Conservation (phyloP, 768 basidiomycete species). For the Atractiella rhizophila region DNA sequence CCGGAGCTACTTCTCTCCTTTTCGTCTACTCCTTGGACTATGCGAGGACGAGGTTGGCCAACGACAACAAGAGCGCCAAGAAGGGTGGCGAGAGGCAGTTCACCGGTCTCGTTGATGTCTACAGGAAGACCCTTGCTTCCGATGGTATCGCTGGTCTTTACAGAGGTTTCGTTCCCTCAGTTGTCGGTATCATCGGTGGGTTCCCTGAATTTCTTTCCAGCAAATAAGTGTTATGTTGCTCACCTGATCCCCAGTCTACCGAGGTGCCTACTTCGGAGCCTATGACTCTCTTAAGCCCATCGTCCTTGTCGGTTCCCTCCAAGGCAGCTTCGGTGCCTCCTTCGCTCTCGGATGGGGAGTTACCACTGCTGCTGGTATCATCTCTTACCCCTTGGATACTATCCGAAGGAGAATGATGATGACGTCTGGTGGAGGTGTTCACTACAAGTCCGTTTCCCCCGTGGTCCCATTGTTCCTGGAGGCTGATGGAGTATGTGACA, state of each 20-base stretch:
- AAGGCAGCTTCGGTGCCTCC: constrained; percentile 76
- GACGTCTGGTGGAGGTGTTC: constrained; percentile 58
- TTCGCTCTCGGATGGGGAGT: constrained; percentile 97
- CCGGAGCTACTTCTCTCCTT: constrained; percentile 91
- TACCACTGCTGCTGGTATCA: constrained; percentile 96
- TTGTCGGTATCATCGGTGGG: constrained; percentile 78
- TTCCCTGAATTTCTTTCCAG: neutral
- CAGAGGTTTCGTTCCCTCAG: constrained; percentile 97
- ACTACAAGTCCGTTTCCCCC: neutral
- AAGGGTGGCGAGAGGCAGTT: constrained; percentile 73
- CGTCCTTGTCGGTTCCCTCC: constrained; percentile 76
- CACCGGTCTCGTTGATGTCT: constrained; percentile 72
- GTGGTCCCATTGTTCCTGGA: neutral
- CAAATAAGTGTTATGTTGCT: neutral
- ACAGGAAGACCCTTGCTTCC: constrained; percentile 74
- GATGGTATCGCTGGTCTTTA: constrained; percentile 98
- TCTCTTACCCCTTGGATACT: constrained; percentile 36
- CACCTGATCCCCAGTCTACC: neutral
- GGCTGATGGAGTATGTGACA: constrained; percentile 51
- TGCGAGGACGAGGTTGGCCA: constrained; percentile 96
- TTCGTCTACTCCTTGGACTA: constrained; percentile 99
- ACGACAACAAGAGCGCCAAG: constrained; percentile 90
- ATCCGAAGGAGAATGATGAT: constrained; percentile 99
- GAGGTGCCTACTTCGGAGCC: constrained; percentile 15
- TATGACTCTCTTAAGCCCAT: constrained; percentile 41